Conservation (phyloP, 139 green algal genomes). For the Cymbomonas tetramitiformis region DNA sequence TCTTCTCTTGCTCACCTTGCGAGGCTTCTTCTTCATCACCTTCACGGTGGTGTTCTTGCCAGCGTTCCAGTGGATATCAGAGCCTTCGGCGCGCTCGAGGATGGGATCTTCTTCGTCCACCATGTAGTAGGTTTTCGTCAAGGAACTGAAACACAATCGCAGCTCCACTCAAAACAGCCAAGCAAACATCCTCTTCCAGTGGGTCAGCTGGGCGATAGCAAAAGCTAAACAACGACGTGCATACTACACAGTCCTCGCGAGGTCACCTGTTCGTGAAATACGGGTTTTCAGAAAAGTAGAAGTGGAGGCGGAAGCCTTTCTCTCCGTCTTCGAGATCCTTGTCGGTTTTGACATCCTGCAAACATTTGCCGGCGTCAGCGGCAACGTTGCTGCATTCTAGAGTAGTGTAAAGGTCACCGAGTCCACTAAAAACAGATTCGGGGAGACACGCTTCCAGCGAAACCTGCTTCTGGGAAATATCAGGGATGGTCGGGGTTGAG, state of each 20-base stretch:
- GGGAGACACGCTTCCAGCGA: no score
- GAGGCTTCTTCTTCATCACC: constrained; percentile 89
- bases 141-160: no score
- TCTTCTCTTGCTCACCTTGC: constrained; percentile 58
- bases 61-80: constrained; percentile 68
- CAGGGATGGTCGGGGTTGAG: no score
- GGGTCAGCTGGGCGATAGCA: not conserved
- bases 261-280: constrained; percentile 58
- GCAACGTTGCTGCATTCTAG: not conserved
- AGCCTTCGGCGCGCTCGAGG: constrained; percentile 60
- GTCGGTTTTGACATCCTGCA: no score
- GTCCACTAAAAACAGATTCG: no score
- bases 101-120: constrained; percentile 60
- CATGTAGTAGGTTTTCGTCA: constrained; percentile 77
- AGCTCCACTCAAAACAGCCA: not conserved
- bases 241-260: not conserved
- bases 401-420: no score
- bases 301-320: constrained; percentile 31
- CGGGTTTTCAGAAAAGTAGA: constrained; percentile 62
- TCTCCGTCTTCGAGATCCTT: constrained; percentile 19
- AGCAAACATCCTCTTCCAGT: not conserved
- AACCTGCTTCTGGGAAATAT: no score
- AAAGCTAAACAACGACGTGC: not conserved
- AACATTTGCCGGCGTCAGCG: not conserved
- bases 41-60: constrained; percentile 83